Base-by-base conservation (phyloP, 352 stramenopile genomes). In the Pythium biforme region DNA sequence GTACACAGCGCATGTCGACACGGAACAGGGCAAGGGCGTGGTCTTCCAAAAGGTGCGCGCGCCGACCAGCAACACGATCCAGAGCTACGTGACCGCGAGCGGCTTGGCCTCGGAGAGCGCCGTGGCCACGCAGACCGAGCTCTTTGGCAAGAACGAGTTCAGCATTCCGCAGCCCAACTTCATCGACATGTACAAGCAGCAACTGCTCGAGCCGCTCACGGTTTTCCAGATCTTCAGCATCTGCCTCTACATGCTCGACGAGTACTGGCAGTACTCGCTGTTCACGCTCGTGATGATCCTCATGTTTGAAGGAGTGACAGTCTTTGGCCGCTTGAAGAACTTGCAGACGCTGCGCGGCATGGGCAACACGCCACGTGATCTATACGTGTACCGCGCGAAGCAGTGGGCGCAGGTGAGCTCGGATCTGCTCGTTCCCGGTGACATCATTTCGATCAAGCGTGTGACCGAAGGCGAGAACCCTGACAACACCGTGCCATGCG, bases 191-290 rank as follows among this genome's bases (percentile, higher is more conserved):
- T 97, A 99, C 61, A 89, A 94, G 66, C 93, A 99, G 76, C 97
- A 99, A 77, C 68, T 98, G 20, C 74, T 99, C 12, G 96, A 98
- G 66, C 98, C 98, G 19, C 94, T 99, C 43, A 99, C 98, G 58
- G 83, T 99, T 1, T 99, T 99, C 74, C 98, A 99, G 86, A 82
- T 99, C 52, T 97, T 99, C 51, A 99, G 96, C 69, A 96, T 99
- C 19, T 82, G 96, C 25, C 76, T 99, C 23, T 99, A 98, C 90
- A 98, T 94, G 78, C 80, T 99, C 15, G 98, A 99, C 77, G 98
- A 99, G 74, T 99, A 99, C 82, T 99, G 97, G 96, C 96, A 99
- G 76, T 99, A 99, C 80, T 97, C 94, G 29, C 77, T 99, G n/a
- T 99, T 99, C 66, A 99, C 97, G 46, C 80, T 99, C 12, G 79